Base-by-base conservation (phyloP, 768 basidiomycete genomes). In the Boletus barrowsii region DNA sequence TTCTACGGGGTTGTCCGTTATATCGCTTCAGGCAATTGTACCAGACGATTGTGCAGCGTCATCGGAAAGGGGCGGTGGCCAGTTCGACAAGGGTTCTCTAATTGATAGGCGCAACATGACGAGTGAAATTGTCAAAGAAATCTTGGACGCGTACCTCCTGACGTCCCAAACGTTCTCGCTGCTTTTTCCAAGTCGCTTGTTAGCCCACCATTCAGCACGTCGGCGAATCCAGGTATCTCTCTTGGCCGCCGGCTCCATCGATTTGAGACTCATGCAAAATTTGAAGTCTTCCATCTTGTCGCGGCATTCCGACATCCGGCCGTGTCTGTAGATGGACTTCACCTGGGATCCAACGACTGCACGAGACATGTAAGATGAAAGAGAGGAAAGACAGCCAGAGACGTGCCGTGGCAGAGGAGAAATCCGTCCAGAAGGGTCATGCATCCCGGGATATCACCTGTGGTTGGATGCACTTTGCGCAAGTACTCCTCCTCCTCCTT, bases 151-250 rank as follows among this genome's bases (percentile, higher is more conserved):
- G 65, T 69, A 96, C 95, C 76, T 81, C 71, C 95, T 75, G 26
- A 90, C 76, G 54, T 91, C 86, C 96, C 96, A 99, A 3, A 99
- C 84, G 67, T 95, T 93, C 73, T 98, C 96, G 61, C 93, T 95
- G 72, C 92, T 94, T 69, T 83, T 84, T 18, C 72, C 78, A 10
- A 90, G 66, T 49, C 96, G 75, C 49, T 89, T 75, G 33, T 77
- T 74, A 5, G 95, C 93, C 96, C 94, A 97, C 93, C 94, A 95
- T 68, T 95, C 92, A 3, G 96, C 96, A 50, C 90, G 78, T 17
- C 88, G 78, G 46, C 76, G 79, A 53, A 98, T 84, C 95, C 94
- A 99, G 4, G 83, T 82, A 47, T 91, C 83, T 30, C 88, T 79
- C 65, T 83, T 82, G 62, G 86, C 81, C 52, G 94, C 93, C 15